phyloP scores from a whole-genome alignment of 2,329 filamentous ascomycete species.

The Colletotrichum melonis region DNA sequence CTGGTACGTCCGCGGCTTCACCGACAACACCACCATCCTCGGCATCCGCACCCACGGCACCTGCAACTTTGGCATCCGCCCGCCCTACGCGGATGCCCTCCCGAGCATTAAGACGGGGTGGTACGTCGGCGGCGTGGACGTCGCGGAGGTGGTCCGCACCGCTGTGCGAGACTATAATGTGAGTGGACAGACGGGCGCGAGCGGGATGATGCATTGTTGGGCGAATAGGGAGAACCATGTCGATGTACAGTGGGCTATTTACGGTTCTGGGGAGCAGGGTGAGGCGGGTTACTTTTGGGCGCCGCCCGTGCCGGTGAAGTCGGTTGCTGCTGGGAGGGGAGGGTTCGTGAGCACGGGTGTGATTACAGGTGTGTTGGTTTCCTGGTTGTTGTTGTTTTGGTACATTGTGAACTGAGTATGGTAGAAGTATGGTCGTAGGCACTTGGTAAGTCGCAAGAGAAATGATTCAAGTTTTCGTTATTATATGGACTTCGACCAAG shows the following conservation, averaged over 20 bases:
- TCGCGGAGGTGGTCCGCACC: not conserved
- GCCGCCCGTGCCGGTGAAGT: constrained; percentile 7
- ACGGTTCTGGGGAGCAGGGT: not conserved
- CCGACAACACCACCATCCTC: constrained; percentile 18
- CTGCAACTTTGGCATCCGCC: constrained; percentile 22
- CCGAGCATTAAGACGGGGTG: not conserved
- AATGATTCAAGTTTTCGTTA: no score
- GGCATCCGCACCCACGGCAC: not conserved
- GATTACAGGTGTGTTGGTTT: not conserved
- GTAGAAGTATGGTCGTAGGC: not conserved
- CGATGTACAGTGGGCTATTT: constrained; percentile 22
- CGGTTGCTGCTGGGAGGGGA: not conserved
- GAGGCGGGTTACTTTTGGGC: constrained; percentile 5
- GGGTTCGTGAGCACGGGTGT: not conserved
- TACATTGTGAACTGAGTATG: not conserved
- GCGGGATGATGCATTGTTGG: constrained; percentile 20
- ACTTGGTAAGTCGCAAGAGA: not conserved
- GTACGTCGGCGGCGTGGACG: constrained; percentile 18
- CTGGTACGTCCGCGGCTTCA: constrained; percentile 2
- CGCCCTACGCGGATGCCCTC: not conserved
- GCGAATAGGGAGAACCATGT: not conserved
- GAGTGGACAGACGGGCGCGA: constrained; percentile 8
- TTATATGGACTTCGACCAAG: not conserved
- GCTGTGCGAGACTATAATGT: not conserved
- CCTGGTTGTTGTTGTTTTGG: not conserved